Evolutionary conservation across 2,329 filamentous ascomycete species (phyloP), one percentile per base, ranked within the genome.

Genomic region (Colletotrichum kahawae): DNA sequence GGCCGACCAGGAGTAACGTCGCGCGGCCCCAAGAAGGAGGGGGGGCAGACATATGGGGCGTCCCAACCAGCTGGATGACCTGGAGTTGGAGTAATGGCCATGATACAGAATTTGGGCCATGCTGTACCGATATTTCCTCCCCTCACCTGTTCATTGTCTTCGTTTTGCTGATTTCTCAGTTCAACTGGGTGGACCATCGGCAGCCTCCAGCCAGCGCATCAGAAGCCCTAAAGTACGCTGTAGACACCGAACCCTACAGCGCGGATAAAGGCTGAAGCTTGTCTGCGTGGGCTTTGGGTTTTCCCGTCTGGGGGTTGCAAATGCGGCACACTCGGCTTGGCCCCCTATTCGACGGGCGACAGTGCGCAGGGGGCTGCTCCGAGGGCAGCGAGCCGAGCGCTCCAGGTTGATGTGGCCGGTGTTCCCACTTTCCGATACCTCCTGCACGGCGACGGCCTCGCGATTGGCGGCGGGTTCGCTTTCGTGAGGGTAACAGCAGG

Each of bases 301-400:
- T 60, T 36, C 38, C 18, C 18, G 38, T 48, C 4, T 27, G 43
- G 43, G 60, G 67, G 18, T 59, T 38, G 34, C 54, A 43, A 34
- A 29, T 33, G 62, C 31, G 60, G 60, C 27, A 74, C 48, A 57
- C 48, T 48, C 71, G 59, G 71, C 43, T 71, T 63, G 62, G 36
- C 43, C 71, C 54, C 62, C 51, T 62, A 66, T 38, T 71, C 60
- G 60, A 54, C 67, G 66, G 29, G 60, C 38, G 54, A 74, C 54
- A 62, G 56, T 72, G 62, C 68, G 68, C 60, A 67, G 31, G 54
- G 62, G 68, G 24, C 59, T n/a, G 57, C 67, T 70, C 59, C 67
- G 67, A 70, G 67, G 34, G 57, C 57, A 70, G 67, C 57, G 67
- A 63, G 63, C 67, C 59, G 69, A 75, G 72, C 63, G 63, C 38